phyloP scores from a whole-genome alignment of 768 basidiomycete species.

The Amylocystis lapponica region DNA sequence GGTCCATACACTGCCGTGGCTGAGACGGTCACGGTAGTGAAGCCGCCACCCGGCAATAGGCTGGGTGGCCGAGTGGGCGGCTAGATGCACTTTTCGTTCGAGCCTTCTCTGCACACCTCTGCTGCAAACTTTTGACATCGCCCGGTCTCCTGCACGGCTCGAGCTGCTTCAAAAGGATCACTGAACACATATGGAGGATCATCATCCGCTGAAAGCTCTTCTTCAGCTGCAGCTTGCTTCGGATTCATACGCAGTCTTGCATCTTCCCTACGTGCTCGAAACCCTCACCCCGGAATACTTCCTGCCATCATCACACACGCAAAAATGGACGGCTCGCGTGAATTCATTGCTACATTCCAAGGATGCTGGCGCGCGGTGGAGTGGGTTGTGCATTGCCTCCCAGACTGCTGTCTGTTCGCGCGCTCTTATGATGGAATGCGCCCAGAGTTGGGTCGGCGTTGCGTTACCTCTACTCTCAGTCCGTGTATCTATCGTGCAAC shows the following conservation, averaged over 20 bases:
- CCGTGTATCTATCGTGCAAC: conserved; percentile 31
- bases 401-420: conserved; percentile 57
- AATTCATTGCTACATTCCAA: conserved; percentile 74
- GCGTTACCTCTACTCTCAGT: conserved; percentile 67
- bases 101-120: not conserved
- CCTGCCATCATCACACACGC: conserved; percentile 54
- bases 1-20: too few relatives aligned
- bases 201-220: conserved; percentile 53
- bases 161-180: not conserved
- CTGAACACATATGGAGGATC: conserved; percentile 6
- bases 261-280: conserved; percentile 55
- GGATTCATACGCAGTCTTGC: conserved; percentile 52
- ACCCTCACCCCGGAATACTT: conserved; percentile 50
- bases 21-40: not conserved
- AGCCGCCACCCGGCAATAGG: not conserved
- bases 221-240: conserved; percentile 70
- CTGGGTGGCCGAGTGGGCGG: not conserved
- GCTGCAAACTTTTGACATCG: not conserved
- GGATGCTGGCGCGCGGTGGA: conserved; percentile 73
- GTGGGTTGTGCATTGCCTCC: conserved; percentile 69
- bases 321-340: conserved; percentile 74
- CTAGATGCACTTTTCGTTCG: not conserved
- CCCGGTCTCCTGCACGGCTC: not conserved
- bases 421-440: conserved; percentile 58
- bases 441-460: conserved; percentile 65